phyloP scores from a whole-genome alignment of 179 eudicot genomes.

The Beta lomatogona region DNA sequence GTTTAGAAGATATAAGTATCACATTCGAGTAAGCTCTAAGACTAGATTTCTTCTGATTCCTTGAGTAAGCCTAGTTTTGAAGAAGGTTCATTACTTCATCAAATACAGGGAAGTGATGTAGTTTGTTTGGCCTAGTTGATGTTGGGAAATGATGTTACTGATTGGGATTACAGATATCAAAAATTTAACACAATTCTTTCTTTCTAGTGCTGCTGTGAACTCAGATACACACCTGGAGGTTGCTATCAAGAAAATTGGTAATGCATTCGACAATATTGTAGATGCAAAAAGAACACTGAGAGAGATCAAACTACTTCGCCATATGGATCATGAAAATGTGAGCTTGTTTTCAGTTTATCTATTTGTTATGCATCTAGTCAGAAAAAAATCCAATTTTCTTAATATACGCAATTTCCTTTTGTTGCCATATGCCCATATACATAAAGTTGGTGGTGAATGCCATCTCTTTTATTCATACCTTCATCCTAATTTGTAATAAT shows the following conservation, averaged over 20 bases:
- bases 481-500: no score
- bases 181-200: background rate
- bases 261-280: constrained; percentile 43
- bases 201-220: constrained; percentile 42
- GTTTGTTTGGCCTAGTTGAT: background rate
- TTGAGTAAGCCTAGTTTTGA: background rate
- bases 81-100: background rate
- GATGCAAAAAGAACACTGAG: constrained; percentile 43
- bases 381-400: background rate
- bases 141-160: background rate
- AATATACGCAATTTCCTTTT: background rate
- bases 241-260: constrained; percentile 45
- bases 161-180: background rate
- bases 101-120: background rate
- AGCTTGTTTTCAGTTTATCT: constrained; percentile 4
- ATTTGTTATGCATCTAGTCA: background rate
- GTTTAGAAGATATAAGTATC: no score
- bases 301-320: constrained; percentile 45
- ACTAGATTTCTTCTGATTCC: background rate
- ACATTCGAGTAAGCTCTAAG: background rate
- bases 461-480: background rate
- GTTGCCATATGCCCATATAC: background rate
- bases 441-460: background rate
- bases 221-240: constrained; percentile 38
- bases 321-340: constrained; percentile 44